A percentile compares a stretch with the other conserved stretches of the same genome.
These are phyloP conservation scores for Eucalyptus marginata DNA, from an alignment of 345 rosid genomes.

Conservation along the genomic window DNA sequence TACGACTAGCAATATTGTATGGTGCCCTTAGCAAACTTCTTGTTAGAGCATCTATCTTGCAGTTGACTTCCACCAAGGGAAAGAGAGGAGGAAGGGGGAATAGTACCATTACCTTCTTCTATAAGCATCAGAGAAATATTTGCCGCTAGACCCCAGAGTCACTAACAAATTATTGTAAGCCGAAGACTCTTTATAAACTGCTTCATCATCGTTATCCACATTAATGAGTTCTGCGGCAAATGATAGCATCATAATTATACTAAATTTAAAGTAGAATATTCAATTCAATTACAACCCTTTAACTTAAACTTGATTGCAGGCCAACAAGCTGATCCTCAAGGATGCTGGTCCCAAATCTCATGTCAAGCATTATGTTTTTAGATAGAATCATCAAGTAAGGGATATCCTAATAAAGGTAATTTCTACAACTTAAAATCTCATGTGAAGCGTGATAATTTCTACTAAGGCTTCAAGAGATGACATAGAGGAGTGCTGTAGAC, in stretches of 20 bases:
- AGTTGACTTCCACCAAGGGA: background rate
- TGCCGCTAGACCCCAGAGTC: constrained; percentile 36
- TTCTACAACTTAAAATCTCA: background rate
- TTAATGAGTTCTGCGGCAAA: constrained; percentile 6
- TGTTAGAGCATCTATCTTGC: background rate
- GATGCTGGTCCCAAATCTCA: background rate
- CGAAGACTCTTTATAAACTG: constrained; percentile 24
- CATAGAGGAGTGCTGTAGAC: background rate
- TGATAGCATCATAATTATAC: constrained; percentile 1
- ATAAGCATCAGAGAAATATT: constrained; percentile 27
- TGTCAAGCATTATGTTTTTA: background rate
- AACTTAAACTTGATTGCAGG: background rate
- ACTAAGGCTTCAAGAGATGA: background rate
- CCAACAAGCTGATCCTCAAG: background rate
- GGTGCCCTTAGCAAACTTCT: background rate
- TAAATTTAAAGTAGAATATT: background rate
- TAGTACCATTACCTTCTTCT: constrained; percentile 30
- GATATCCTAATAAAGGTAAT: background rate
- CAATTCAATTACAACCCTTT: background rate
- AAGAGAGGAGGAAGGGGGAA: background rate
- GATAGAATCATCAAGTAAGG: background rate
- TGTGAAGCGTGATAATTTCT: background rate
- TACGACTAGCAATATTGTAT: background rate
- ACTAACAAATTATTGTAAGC: constrained; percentile 29
- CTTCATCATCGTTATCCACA: constrained; percentile 10